Evolutionary conservation across 208 protist species (phyloP).

Genomic region (Acanthamoeba divionensis): DNA sequence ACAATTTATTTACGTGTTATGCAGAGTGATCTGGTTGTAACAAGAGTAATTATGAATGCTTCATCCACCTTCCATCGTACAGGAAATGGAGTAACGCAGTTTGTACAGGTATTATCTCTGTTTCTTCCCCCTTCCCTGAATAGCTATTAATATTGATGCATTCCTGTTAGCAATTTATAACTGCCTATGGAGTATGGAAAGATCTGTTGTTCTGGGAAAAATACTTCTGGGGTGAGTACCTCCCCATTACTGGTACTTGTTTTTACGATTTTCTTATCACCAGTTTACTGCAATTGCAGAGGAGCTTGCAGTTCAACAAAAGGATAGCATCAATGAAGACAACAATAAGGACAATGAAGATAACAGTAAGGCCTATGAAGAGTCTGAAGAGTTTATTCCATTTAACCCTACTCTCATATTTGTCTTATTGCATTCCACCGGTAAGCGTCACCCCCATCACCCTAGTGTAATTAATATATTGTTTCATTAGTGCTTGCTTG

Average conservation of each 20-base stretch:
- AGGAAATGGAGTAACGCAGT: not conserved
- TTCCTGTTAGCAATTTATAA: slow-evolving; percentile 51
- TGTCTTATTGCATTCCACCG: slow-evolving; percentile 16
- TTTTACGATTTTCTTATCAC: not conserved
- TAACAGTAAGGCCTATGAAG: not conserved
- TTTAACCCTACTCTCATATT: slow-evolving; percentile 46
- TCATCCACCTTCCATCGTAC: slow-evolving; percentile 37
- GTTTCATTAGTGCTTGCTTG: too few relatives aligned
- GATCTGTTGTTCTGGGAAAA: slow-evolving; percentile 48
- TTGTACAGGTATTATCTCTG: too few relatives aligned
- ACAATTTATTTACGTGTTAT: not conserved
- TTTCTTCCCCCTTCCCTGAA: too few relatives aligned
- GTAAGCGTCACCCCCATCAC: too few relatives aligned
- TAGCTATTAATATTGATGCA: too few relatives aligned
- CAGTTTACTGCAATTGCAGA: too few relatives aligned
- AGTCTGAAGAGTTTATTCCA: not conserved
- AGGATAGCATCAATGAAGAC: not conserved
- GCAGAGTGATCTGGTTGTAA: not conserved
- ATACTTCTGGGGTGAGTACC: slow-evolving; percentile 13
- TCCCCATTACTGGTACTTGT: not conserved
- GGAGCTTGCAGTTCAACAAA: not conserved
- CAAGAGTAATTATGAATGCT: slow-evolving; percentile 36
- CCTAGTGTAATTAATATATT: too few relatives aligned
- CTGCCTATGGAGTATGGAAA: not conserved
- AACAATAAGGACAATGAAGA: not conserved